These are phyloP conservation scores for Nakazawaea sp. DNA, from an alignment of 805 yeast species.

Conservation along the genomic window DNA sequence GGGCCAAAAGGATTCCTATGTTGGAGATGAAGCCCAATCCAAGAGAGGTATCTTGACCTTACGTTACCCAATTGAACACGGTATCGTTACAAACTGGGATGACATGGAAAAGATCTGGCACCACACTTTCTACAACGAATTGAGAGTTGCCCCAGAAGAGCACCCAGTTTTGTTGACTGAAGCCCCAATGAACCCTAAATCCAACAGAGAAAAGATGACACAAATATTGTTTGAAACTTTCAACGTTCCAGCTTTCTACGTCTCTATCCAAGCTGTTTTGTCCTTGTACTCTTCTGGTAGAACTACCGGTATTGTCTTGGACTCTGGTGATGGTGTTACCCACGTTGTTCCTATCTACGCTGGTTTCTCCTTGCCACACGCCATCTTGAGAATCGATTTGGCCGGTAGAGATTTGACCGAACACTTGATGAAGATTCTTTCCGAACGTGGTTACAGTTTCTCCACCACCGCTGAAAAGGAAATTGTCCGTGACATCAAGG, in stretches of 20 bases:
- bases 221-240: constrained; percentile 98
- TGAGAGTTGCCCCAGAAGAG: constrained; percentile 99
- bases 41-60: constrained; percentile 99
- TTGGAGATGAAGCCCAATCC: constrained; percentile 99
- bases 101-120: constrained; percentile 99
- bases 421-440: constrained; percentile 95
- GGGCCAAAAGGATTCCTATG: constrained; percentile 99
- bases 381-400: constrained; percentile 96
- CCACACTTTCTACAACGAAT: constrained; percentile 99
- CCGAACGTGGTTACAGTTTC: constrained; percentile 99
- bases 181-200: constrained; percentile 99
- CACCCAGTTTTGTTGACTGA: constrained; percentile 99
- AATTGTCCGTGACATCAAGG: constrained; percentile 91
- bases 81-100: constrained; percentile 99
- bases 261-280: constrained; percentile 96
- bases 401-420: constrained; percentile 99
- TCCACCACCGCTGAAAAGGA: constrained; percentile 99
- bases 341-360: constrained; percentile 99
- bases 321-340: constrained; percentile 99
- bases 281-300: constrained; percentile 99
- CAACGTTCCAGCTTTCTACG: constrained; percentile 99
- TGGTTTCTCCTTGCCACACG: constrained; percentile 99
- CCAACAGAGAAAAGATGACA: constrained; percentile 99
- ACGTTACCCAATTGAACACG: constrained; percentile 99
- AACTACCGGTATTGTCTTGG: constrained; percentile 99